phyloP scores from a whole-genome alignment of 208 protist genomes.

The Tritrichomonas musculus region DNA sequence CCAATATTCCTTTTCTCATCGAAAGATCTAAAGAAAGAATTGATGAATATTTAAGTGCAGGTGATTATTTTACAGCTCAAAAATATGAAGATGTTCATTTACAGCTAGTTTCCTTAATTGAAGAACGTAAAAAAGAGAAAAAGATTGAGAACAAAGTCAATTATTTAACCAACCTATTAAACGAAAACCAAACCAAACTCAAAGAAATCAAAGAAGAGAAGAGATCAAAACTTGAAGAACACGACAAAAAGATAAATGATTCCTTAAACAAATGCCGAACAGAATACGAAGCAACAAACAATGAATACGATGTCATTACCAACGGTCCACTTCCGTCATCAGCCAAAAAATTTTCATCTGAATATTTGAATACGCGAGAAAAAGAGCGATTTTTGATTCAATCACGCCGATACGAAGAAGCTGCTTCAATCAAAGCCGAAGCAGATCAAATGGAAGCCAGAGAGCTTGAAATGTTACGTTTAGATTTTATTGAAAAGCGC shows the following conservation, averaged over 20 bases:
- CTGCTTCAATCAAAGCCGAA: background rate
- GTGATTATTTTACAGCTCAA: background rate
- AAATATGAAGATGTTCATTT: background rate
- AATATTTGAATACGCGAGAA: background rate
- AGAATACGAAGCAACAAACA: background rate
- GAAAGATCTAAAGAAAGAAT: background rate
- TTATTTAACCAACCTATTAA: background rate
- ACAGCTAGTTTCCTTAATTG: background rate
- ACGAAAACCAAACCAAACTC: background rate
- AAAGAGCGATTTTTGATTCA: background rate
- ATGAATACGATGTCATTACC: background rate
- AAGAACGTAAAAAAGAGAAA: background rate
- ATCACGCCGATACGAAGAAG: background rate
- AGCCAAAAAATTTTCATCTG: background rate
- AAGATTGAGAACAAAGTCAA: background rate
- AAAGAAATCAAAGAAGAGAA: background rate
- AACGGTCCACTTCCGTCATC: background rate
- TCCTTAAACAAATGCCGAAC: background rate
- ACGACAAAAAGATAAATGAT: background rate
- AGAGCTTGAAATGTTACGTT: background rate
- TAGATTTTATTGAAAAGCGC: background rate
- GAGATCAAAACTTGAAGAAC: background rate
- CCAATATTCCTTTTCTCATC: background rate
- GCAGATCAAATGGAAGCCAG: background rate
- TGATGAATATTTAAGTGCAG: background rate